Evolutionary conservation across 495 filamentous ascomycete species (phyloP).

Genomic region (Astrocystis sublimbata): DNA sequence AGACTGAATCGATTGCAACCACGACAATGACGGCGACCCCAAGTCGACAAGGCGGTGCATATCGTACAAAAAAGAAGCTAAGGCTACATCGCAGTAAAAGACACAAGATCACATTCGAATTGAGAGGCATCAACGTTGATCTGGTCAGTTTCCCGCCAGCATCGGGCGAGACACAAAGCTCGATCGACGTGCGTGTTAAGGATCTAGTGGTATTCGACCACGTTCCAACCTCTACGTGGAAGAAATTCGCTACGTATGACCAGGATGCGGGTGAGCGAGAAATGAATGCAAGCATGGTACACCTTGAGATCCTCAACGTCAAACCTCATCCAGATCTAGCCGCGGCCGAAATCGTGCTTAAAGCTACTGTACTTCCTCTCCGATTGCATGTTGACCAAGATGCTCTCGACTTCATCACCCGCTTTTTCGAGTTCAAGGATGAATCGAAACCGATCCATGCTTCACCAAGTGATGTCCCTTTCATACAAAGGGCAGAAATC

Average conservation of each 20-base stretch:
- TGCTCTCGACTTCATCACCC: constrained; percentile 92
- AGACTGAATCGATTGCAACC: constrained; percentile 83
- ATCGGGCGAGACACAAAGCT: constrained; percentile 78
- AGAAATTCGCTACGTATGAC: constrained; percentile 94
- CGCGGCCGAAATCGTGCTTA: constrained; percentile 87
- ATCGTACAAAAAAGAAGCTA: constrained; percentile 58
- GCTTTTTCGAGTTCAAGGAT: constrained; percentile 98
- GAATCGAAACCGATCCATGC: constrained; percentile 55
- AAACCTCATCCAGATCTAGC: constrained; percentile 79
- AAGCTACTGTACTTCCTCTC: constrained; percentile 80
- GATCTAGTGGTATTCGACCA: constrained; percentile 94
- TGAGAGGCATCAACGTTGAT: constrained; percentile 83
- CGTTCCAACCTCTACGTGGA: constrained; percentile 94
- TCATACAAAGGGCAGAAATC: constrained; percentile 87
- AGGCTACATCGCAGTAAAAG: constrained; percentile 81
- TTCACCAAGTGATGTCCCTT: constrained; percentile 72
- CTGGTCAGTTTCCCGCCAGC: constrained; percentile 78
- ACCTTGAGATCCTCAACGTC: constrained; percentile 84
- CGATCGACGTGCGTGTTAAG: constrained; percentile 75
- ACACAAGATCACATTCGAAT: constrained; percentile 94
- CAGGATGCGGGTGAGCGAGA: constrained; percentile 82
- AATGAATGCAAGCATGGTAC: constrained; percentile 82
- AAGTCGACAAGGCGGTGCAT: constrained; percentile 48
- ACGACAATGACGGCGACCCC: constrained; percentile 64
- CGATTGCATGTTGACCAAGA: constrained; percentile 97